Conservation (phyloP, 306 rosid genomes). For the Cucumis sativus region DNA sequence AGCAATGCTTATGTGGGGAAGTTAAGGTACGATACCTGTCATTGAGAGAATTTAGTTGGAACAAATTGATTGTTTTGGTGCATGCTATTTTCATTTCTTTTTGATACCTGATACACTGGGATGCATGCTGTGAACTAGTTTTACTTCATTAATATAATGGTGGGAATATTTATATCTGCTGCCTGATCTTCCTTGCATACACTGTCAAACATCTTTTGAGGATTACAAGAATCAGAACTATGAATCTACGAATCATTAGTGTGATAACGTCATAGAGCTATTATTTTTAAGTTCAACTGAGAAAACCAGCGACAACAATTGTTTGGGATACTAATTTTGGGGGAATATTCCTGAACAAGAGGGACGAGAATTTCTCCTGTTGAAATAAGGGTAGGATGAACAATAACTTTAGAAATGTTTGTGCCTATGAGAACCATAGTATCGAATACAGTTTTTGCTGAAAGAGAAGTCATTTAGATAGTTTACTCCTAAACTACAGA, state of each 20-base stretch:
- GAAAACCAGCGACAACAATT: background rate
- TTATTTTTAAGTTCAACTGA: background rate
- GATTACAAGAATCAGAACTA: background rate
- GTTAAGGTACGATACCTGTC: conserved; percentile 46
- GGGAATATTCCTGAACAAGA: background rate
- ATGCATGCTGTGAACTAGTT: background rate
- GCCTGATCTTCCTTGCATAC: background rate
- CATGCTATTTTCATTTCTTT: background rate
- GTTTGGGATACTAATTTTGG: background rate
- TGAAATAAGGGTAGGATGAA: background rate
- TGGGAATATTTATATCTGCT: background rate
- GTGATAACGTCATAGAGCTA: background rate
- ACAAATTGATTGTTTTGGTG: background rate
- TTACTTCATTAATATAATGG: background rate
- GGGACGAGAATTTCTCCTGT: background rate
- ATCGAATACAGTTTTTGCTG: background rate
- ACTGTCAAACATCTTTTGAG: background rate
- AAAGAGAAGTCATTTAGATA: background rate
- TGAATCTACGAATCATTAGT: background rate
- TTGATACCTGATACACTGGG: background rate
- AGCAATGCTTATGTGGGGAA: conserved; percentile 97
- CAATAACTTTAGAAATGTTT: background rate
- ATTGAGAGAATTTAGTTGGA: background rate
- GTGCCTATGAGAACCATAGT: background rate
- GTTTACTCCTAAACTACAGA: background rate